Conservation (phyloP, 1,139 yeast species). For the Saccharomyces pastorianus region DNA sequence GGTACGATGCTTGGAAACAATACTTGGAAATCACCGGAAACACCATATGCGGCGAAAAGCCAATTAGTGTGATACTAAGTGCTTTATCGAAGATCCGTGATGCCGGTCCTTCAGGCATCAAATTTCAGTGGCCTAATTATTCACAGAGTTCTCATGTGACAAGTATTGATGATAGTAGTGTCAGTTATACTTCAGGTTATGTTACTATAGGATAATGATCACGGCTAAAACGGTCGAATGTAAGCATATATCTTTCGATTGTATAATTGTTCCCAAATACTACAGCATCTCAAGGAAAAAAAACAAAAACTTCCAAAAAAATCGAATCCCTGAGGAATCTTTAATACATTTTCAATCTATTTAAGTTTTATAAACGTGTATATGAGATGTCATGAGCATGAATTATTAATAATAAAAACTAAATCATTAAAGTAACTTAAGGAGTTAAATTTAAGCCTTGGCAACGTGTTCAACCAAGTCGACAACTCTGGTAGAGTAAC, state of each 20-base stretch:
- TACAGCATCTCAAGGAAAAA: not conserved
- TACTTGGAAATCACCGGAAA: conserved; percentile 68
- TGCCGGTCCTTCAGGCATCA: conserved; percentile 15
- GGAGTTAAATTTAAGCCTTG: not conserved
- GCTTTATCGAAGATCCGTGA: conserved; percentile 10
- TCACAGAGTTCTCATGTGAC: conserved; percentile 62
- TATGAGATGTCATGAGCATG: conserved; percentile 1
- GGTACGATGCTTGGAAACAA: conserved; percentile 48
- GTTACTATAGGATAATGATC: conserved; percentile 3
- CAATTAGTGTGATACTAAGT: conserved; percentile 58
- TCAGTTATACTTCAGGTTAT: conserved; percentile 84
- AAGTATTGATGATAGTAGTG: conserved; percentile 58
- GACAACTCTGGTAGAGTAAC: conserved; percentile 86
- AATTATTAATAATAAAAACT: not conserved
- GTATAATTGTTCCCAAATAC: not conserved
- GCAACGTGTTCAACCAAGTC: conserved; percentile 55
- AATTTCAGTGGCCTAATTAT: conserved; percentile 71
- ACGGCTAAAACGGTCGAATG: not conserved
- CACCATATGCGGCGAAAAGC: conserved; percentile 91
- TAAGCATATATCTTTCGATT: not conserved
- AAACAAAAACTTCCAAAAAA: not conserved
- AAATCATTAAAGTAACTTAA: not conserved
- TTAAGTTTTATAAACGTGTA: not conserved
- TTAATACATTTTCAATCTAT: not conserved
- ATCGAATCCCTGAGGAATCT: not conserved